Base-by-base conservation (phyloP, 2,329 filamentous ascomycete species). In the Delphinella strobiligena region DNA sequence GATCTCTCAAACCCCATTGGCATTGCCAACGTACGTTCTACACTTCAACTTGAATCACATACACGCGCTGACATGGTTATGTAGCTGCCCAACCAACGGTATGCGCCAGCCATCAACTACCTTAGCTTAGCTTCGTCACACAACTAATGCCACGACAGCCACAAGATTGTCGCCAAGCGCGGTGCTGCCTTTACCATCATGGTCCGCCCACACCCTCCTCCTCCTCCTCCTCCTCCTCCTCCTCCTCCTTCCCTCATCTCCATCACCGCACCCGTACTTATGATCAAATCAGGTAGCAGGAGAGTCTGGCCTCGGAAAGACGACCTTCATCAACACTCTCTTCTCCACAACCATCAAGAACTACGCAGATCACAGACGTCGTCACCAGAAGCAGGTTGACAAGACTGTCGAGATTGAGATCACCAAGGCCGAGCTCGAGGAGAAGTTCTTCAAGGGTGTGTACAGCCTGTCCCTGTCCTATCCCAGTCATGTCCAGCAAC, bases 261-360 rank as follows among this genome's bases (percentile, higher is more conserved):
- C 9, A 37, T 22, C 33, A 36, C 22, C 12, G 7, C 18, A 44
- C 58, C 63, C 51, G 59, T 51, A 43, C 44, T 4, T 42, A 31
- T 43, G 35, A 7, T 19, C n/a, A 4, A 15, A 7, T 2, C 56
- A 93, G 87, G 87, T 96, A 68, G 91, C 91, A 70, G 89, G 89
- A 71, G 89, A 98, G 72, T 96, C 91, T 52, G 89, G 89, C 60
- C 71, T 96, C 54, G 91, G 91, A 72, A 98, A 98, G 78, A 98
- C 93, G 18, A 98, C 91, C 57, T 98, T 98, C 70, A 96, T 98
- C 79, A 98, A 98, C 80, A 98, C 91, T 45, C 80, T 98, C 46
- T 98, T 98, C 76, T 98, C 91, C 48, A 98, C 93, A 51, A 98
- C 91, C 56, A 98, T 98, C 78, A 98, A 98, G 77, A 98, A 96